Conservation (phyloP, 2,329 filamentous ascomycete genomes). For the Aspergillus sp. region DNA sequence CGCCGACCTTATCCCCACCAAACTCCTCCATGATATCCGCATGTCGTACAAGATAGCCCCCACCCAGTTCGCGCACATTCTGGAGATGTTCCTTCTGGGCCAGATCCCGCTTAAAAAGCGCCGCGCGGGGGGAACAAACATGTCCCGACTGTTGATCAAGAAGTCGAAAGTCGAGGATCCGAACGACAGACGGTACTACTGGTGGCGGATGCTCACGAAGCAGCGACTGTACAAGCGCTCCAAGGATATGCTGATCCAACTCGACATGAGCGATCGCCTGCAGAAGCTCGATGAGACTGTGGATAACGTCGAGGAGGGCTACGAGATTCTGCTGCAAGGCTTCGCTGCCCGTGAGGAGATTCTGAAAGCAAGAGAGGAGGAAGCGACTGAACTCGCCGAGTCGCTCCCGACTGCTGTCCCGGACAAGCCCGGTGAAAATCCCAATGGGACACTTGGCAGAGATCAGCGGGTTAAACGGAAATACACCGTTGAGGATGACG, state of each 20-base stretch:
- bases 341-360: slow-evolving; percentile 25
- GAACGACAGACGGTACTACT: slow-evolving; percentile 53
- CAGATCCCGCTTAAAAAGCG: slow-evolving; percentile 44
- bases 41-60: slow-evolving; percentile 48
- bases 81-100: slow-evolving; percentile 54
- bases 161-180: slow-evolving; percentile 40
- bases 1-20: slow-evolving; percentile 44
- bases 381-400: slow-evolving; percentile 10
- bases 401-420: slow-evolving; percentile 19
- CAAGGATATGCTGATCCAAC: slow-evolving; percentile 49
- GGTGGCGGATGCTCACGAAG: slow-evolving; percentile 56
- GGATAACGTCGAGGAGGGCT: slow-evolving; percentile 49
- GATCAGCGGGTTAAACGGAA: slow-evolving; percentile 22
- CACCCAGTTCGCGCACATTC: slow-evolving; percentile 52
- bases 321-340: slow-evolving; percentile 44
- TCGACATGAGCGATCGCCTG: slow-evolving; percentile 48
- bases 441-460: slow-evolving; percentile 7
- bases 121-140: slow-evolving; percentile 39
- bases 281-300: slow-evolving; percentile 52
- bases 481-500: slow-evolving; percentile 23
- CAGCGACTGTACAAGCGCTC: slow-evolving; percentile 54
- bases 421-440: slow-evolving; percentile 14
- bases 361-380: slow-evolving; percentile 17
- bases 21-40: slow-evolving; percentile 42
- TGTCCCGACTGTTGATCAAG: slow-evolving; percentile 42